Evolutionary conservation across 169 alveolate genomes (phyloP), one percentile per base, ranked within the genome.

Genomic region (Cryptosporidium meleagridis): DNA sequence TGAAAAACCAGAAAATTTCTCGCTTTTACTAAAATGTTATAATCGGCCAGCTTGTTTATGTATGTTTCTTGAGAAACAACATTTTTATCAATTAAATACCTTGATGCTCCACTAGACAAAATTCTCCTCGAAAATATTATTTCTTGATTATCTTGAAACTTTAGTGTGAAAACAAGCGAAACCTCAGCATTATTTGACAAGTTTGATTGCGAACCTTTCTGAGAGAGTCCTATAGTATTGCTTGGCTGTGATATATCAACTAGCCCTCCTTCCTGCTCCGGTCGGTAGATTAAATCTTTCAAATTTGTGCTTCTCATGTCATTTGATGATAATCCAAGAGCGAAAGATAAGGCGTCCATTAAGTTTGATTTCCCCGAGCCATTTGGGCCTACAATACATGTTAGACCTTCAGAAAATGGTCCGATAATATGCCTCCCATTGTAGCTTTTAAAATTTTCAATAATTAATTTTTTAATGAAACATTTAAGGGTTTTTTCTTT

Each of bases 381-480:
- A 92, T 95, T 95, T 2, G 98, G 97, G 0, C 97, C 97, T 16
- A 95, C 91, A 6, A 96, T 94, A 33, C 95, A 95, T 14, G 98
- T 95, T 85, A 97, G 96, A 3, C 48, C 39, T 91, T 95, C 92
- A 14, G 94, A 86, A 75, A 95, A 93, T 3, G 93, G 98, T 1
- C 98, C 98, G 2, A 97, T 94, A 61, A 93, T 91, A 85, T 97
- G 98, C 23, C 92, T 91, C 23, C 97, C 98, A 72, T 93, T 95
- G 91, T 97, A 97, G 44, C 99, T 97, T 92, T 97, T 97, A 92
- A 97, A 95, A 71, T 95, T 95, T 61, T 93, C 93, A 29, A 95
- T 85, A 3, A 84, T 44, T 48, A 92, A 31, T 70, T 86, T 85
- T 53, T 86, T 92, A 31, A 92, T 92, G 39, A 70, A 92, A 21